Evolutionary conservation across 2,329 filamentous ascomycete genomes (phyloP).

Genomic region (Sclerotinia minor): DNA sequence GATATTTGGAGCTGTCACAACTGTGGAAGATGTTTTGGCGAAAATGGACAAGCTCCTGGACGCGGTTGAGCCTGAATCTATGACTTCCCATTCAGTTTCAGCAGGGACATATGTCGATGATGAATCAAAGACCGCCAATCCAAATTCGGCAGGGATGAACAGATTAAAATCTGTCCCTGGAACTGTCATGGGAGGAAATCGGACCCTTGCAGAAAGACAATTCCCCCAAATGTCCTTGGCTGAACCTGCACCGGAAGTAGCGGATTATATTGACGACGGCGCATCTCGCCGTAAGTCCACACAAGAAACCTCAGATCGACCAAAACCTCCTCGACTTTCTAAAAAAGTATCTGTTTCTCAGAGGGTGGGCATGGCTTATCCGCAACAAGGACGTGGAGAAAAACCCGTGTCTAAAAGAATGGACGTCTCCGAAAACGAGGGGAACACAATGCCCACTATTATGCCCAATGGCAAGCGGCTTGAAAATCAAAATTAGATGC

Average conservation of each 20-base stretch:
- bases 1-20: conserved; percentile 43
- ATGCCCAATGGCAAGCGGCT: no score
- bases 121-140: no score
- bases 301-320: neutral
- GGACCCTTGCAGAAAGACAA: neutral
- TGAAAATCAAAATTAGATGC: neutral
- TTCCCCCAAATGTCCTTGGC: neutral
- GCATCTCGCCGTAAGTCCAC: neutral
- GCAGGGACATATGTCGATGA: neutral
- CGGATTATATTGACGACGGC: neutral
- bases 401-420: no score
- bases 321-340: neutral
- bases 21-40: neutral
- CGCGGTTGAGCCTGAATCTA: neutral
- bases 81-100: neutral
- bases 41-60: neutral
- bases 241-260: neutral
- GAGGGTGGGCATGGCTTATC: no score
- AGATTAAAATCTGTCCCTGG: no score
- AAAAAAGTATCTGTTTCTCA: no score
- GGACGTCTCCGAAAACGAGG: neutral
- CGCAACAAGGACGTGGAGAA: no score
- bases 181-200: neutral
- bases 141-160: neutral
- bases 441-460: neutral